Conservation (phyloP, 257 asterid species). For the Salvia miltiorrhiza region DNA sequence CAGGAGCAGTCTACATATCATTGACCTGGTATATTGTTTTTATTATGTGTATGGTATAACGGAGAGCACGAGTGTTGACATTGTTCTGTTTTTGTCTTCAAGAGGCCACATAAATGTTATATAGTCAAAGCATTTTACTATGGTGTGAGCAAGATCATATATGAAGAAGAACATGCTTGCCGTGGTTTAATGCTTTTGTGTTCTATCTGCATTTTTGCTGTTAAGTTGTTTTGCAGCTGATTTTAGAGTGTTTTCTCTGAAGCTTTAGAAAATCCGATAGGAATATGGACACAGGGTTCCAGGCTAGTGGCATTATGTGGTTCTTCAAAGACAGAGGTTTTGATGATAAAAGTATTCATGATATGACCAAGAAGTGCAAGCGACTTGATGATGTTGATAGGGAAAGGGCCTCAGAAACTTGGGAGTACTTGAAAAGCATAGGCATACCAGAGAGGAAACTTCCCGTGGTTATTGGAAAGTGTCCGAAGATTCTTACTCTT, state of each 20-base stretch:
- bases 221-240: neutral
- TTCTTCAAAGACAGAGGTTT: too few relatives aligned
- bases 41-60: neutral
- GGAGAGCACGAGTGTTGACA: neutral
- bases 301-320: slow-evolving; percentile 58
- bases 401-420: slow-evolving; percentile 81
- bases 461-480: slow-evolving; percentile 66
- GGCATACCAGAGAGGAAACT: slow-evolving; percentile 90
- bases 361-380: slow-evolving; percentile 79
- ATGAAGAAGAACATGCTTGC: neutral
- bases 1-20: neutral
- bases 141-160: neutral
- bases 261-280: slow-evolving; percentile 25
- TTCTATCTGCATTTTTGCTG: neutral
- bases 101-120: neutral
- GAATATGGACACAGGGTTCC: slow-evolving; percentile 72
- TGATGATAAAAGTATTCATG: slow-evolving; percentile 62
- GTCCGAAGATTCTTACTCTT: slow-evolving; percentile 92
- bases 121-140: neutral
- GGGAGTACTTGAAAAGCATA: slow-evolving; percentile 87
- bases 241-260: neutral
- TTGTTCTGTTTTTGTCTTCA: neutral
- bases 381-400: slow-evolving; percentile 65
- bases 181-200: neutral
- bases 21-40: neutral